Evolutionary conservation across 345 rosid genomes (phyloP), one percentile per base, ranked within the genome.

Genomic region (Turnera subulata): DNA sequence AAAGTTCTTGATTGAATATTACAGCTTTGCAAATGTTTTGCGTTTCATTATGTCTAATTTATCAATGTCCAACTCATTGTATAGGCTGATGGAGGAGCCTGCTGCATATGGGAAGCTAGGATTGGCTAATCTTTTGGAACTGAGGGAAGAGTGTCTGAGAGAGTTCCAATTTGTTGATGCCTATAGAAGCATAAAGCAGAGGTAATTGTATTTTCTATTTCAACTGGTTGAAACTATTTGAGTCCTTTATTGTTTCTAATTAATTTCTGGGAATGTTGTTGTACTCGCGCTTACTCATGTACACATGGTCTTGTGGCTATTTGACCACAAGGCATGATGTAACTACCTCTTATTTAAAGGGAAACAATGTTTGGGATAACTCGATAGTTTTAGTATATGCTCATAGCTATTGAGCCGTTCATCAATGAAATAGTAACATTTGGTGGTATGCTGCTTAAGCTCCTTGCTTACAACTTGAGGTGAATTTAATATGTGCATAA

Each of bases 71-170:
- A 64, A 55, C 44, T 46, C 53, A 18, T 4, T 70, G 56, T 44
- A 62, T 75, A 93, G 99, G 76, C 76, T 93, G 82, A 93, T 87
- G 85, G 96, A 93, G 72, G 99, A 93, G 75, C 99, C 99, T 45
- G 90, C 97, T 63, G 97, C 97, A 53, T 93, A 89, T 78, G 97
- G 99, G 44, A 89, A 93, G 77, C 73, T 93, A 50, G 99, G 99
- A 21, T 78, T 93, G 65, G 99, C 99, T 55, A 89, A 93, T 77
- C 99, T 93, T 20, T 84, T 93, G 84, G 99, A 93, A 66, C 82
- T 93, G 48, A 79, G 99, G 77, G 99, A 93, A 82, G 99, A 93
- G 62, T 93, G 97, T 68, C 67, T 93, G 75, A 87, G 99, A 70
- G 99, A 93, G 70, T 93, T 93, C 73, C 94, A 93, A 11, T 93